Conservation (phyloP, 306 rosid species). For the Fragaria nilgerrensis region DNA sequence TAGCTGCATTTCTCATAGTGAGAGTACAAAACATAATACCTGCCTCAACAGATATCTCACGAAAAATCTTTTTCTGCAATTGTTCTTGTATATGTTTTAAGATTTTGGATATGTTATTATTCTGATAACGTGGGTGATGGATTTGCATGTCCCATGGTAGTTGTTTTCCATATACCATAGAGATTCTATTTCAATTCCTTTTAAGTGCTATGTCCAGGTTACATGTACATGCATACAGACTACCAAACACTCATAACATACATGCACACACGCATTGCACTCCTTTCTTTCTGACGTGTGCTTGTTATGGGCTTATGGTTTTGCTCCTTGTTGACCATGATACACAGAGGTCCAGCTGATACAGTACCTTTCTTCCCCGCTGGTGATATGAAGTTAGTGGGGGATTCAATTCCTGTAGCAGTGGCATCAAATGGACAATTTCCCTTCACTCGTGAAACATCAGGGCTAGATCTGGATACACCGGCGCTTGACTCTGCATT, state of each 20-base stretch:
- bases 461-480: neutral
- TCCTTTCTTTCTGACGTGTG: neutral
- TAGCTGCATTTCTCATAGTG: neutral
- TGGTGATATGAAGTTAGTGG: neutral
- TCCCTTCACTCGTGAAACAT: constrained; percentile 7
- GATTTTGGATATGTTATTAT: neutral
- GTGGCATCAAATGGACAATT: constrained; percentile 10
- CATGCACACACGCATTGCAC: neutral
- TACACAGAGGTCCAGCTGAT: neutral
- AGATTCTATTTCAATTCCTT: neutral
- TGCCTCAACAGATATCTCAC: neutral
- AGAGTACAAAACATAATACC: neutral
- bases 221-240: neutral
- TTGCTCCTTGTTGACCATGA: neutral
- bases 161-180: neutral
- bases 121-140: neutral
- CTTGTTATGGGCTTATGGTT: neutral
- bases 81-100: neutral
- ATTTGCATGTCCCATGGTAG: neutral
- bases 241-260: neutral
- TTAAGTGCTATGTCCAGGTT: neutral
- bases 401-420: constrained; percentile 1
- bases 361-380: neutral
- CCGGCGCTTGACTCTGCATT: neutral
- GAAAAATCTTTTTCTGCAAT: neutral